Conservation (phyloP, 2,329 filamentous ascomycete genomes). For the Cladosporium sphaerospermum region DNA sequence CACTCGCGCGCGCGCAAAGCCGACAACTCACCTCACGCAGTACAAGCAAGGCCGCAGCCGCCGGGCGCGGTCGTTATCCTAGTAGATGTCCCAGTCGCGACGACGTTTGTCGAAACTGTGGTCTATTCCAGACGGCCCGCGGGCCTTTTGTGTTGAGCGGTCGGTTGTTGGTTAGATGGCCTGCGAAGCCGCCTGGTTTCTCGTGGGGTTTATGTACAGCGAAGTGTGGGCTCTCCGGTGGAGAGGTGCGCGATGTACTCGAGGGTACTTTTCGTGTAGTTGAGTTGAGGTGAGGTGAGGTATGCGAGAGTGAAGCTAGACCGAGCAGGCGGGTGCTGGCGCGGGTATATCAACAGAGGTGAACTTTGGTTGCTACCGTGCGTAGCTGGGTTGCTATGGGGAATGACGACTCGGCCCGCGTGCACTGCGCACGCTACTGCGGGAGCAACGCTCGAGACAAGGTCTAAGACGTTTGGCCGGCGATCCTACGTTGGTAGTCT, state of each 20-base stretch:
- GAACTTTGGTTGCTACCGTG: background rate
- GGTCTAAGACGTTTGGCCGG: background rate
- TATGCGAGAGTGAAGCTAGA: constrained; percentile 8
- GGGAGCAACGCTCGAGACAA: constrained; percentile 6
- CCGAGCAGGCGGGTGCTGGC: constrained; percentile 2
- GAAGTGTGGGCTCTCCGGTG: constrained; percentile 2
- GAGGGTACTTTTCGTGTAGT: background rate
- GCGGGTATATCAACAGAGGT: constrained; percentile 6
- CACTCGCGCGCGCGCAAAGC: constrained; percentile 22
- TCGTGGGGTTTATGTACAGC: constrained; percentile 11
- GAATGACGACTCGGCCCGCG: constrained; percentile 6
- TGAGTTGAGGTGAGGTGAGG: constrained; percentile 1
- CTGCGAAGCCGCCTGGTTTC: constrained; percentile 11
- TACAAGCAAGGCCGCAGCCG: constrained; percentile 73
- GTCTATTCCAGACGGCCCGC: constrained; percentile 10
- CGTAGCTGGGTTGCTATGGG: constrained; percentile 4
- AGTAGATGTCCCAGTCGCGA: constrained; percentile 7
- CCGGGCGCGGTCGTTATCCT: constrained; percentile 50
- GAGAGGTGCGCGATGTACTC: background rate
- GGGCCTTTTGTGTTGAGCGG: constrained; percentile 11
- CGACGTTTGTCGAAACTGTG: background rate
- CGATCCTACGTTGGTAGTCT: background rate
- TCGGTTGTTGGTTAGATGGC: constrained; percentile 4
- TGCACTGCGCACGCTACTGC: background rate
- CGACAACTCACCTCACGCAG: constrained; percentile 68